Base-by-base conservation (phyloP, 768 basidiomycete species). In the Pleurotus citrinopileatus region DNA sequence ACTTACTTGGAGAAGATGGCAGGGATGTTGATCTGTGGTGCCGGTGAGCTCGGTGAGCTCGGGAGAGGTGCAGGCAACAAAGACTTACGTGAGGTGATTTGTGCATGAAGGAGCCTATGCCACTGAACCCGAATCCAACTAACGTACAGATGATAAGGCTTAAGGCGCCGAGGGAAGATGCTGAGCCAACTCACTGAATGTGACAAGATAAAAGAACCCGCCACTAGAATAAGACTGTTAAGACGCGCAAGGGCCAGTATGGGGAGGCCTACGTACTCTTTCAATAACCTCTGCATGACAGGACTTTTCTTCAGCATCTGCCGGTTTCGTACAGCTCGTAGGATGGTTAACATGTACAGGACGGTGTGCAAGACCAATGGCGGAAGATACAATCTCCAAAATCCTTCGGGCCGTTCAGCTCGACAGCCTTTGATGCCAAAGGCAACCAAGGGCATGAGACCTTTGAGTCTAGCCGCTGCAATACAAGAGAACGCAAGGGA, bases 201-300 rank as follows among this genome's bases (percentile, higher is more conserved):
- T 71, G 4, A 76, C 66, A 26, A 73, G 63, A 56, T 73, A 76
- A 50, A 74, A 74, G 36, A 73, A 63, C 19, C 75, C 73, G 6
- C 73, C 75, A 46, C 75, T 75, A 19, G 32, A 50, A 54, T 17
- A 29, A 12, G 26, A 9, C 42, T 6, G 26, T 20, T 8, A 32
- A 60, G 10, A 59, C 25, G 27, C 5, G 38, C 34, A 28, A n/a
- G 32, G 22, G 10, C n/a, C 48, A 38, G 19, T 28, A 25, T 23
- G 23, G 37, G 19, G 8, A 46, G 20, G 12, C 3, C n/a, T 9
- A 59, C 69, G 44, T 58, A 76, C 75, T 75, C 74, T 57, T 70
- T 60, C 0, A 75, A 57, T 54, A 76, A 64, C n/a, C 70, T 64
- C 56, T 70, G 70, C 42, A 67, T 46, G 32, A 68, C 54, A 6